Conservation (phyloP, 1,284 basidiomycete genomes). For the Takashimella tepidaria region DNA sequence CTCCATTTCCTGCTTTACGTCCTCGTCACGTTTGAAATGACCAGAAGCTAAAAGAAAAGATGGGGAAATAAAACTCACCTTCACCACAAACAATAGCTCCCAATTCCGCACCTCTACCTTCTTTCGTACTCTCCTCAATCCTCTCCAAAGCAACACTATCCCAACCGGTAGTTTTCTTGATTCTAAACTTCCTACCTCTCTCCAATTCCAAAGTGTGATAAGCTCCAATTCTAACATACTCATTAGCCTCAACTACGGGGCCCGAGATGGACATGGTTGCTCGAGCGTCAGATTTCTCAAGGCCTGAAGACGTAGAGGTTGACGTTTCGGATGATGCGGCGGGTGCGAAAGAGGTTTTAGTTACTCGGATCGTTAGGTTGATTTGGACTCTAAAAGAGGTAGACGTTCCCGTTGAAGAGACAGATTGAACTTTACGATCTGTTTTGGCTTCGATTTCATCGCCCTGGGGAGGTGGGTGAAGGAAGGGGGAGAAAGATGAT, state of each 20-base stretch:
- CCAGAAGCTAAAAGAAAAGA: too few species aligned
- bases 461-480: constrained; percentile 54
- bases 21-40: too few species aligned
- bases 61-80: too few species aligned
- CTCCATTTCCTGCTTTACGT: too few species aligned
- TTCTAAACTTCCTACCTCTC: constrained; percentile 56
- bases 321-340: constrained; percentile 52
- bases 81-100: constrained; percentile 95
- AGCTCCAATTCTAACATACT: constrained; percentile 87
- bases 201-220: constrained; percentile 96
- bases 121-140: constrained; percentile 79
- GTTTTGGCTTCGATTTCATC: constrained; percentile 86
- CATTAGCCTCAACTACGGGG: constrained; percentile 82
- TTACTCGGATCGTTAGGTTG: constrained; percentile 78
- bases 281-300: constrained; percentile 47
- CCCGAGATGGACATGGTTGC: constrained; percentile 82
- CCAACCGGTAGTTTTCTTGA: constrained; percentile 83
- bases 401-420: constrained; percentile 86
- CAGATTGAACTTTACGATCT: constrained; percentile 65
- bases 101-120: constrained; percentile 92
- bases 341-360: constrained; percentile 62
- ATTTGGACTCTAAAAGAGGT: constrained; percentile 84
- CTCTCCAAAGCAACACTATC: constrained; percentile 80
- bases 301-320: constrained; percentile 47
- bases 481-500: neutral